Conservation (phyloP, 2,329 filamentous ascomycete genomes). For the Epichloe sylvatica region DNA sequence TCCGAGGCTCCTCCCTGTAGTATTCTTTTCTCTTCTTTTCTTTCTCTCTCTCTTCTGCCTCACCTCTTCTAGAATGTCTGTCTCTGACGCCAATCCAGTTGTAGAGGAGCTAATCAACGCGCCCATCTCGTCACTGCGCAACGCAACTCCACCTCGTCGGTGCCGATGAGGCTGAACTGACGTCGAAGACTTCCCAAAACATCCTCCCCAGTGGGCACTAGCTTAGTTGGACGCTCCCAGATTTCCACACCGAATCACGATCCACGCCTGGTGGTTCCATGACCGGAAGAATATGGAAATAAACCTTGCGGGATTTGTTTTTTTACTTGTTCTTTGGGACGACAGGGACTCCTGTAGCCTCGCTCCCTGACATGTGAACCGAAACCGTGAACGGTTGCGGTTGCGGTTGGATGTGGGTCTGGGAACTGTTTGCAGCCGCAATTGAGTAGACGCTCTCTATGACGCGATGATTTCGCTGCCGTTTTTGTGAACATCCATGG, state of each 20-base stretch:
- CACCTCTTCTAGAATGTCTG: not conserved
- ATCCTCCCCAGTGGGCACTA: not conserved
- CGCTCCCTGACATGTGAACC: not conserved
- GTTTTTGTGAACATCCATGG: not conserved
- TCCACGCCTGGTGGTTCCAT: not conserved
- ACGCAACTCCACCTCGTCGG: not conserved
- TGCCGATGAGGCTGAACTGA: constrained; percentile 2
- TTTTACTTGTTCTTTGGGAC: too few relatives aligned
- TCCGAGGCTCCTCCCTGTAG: not conserved
- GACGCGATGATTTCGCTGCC: constrained; percentile 2
- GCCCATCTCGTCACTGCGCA: not conserved
- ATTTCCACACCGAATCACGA: not conserved
- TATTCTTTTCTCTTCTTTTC: not conserved
- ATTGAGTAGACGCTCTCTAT: not conserved
- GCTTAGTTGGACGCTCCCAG: not conserved
- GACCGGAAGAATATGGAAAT: too few relatives aligned
- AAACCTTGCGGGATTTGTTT: too few relatives aligned
- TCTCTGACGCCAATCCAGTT: constrained; percentile 1
- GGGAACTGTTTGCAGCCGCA: not conserved
- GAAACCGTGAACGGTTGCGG: not conserved
- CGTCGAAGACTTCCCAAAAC: constrained; percentile 2
- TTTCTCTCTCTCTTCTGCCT: not conserved
- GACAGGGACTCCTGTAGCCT: too few relatives aligned
- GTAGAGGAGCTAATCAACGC: too few relatives aligned
- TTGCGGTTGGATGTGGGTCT: not conserved